These are phyloP conservation scores for Tulasnella sp. DNA, from an alignment of 768 basidiomycete species.

Conservation along the genomic window DNA sequence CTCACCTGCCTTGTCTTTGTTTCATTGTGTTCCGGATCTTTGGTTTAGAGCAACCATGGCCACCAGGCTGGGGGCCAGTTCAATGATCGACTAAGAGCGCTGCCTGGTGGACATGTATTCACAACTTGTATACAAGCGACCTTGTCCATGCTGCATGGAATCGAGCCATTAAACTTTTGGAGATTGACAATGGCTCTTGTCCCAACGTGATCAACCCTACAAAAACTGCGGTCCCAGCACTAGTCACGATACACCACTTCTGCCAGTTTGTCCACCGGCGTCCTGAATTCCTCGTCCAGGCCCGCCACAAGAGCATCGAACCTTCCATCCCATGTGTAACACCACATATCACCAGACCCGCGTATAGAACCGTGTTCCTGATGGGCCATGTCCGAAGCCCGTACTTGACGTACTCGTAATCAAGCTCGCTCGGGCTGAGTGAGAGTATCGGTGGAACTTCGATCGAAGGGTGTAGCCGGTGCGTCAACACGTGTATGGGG, in stretches of 20 bases:
- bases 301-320: conserved; percentile 39
- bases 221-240: conserved; percentile 37
- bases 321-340: conserved; percentile 59
- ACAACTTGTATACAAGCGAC: conserved; percentile 37
- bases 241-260: conserved; percentile 27
- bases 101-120: too few relatives aligned
- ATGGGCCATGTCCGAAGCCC: conserved; percentile 53
- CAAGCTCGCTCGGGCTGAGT: conserved; percentile 65
- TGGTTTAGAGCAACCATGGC: too few relatives aligned
- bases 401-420: conserved; percentile 74
- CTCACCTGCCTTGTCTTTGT: too few relatives aligned
- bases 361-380: conserved; percentile 52
- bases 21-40: too few relatives aligned
- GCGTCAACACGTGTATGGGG: conserved; percentile 58
- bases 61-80: too few relatives aligned
- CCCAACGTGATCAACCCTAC: conserved; percentile 45
- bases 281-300: conserved; percentile 33
- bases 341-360: conserved; percentile 45
- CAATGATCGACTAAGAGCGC: too few relatives aligned
- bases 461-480: conserved; percentile 47
- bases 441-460: conserved; percentile 40
- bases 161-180: conserved; percentile 33
- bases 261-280: conserved; percentile 22
- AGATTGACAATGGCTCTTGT: conserved; percentile 43
- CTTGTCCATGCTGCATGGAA: conserved; percentile 41